These are phyloP conservation scores for Aureobasidium sp. DNA, from an alignment of 2,329 filamentous ascomycete species.

Conservation along the genomic window DNA sequence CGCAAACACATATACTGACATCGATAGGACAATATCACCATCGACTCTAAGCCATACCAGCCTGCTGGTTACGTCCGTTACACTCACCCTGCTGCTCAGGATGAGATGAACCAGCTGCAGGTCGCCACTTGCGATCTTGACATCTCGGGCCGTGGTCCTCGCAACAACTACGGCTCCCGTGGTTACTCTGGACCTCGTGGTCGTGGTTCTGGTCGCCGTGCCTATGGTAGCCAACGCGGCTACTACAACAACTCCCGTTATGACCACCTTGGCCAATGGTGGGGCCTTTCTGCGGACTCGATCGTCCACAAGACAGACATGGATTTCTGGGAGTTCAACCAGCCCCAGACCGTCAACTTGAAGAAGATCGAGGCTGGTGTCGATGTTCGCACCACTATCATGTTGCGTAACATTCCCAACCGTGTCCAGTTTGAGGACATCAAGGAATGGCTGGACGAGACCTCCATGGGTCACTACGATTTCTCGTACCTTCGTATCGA, in stretches of 20 bases:
- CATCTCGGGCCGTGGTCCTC: background rate
- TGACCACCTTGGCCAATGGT: background rate
- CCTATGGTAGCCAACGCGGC: conserved; percentile 19
- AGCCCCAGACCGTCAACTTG: conserved; percentile 34
- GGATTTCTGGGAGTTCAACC: conserved; percentile 19
- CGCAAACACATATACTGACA: background rate
- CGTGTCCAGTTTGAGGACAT: conserved; percentile 62
- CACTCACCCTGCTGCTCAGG: background rate
- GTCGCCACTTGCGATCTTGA: background rate
- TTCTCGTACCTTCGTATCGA: conserved; percentile 91
- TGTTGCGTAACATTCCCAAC: conserved; percentile 93
- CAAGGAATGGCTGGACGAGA: conserved; percentile 71
- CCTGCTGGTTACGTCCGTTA: background rate
- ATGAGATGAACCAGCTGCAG: background rate
- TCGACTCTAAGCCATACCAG: background rate
- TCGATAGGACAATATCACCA: background rate
- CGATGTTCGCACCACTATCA: conserved; percentile 54
- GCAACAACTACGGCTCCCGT: background rate
- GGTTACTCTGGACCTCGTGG: background rate
- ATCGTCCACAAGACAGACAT: background rate
- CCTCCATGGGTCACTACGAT: conserved; percentile 76
- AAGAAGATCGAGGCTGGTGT: conserved; percentile 35
- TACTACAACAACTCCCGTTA: background rate
- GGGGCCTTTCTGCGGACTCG: background rate
- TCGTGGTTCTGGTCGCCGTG: conserved; percentile 5